Base-by-base conservation (phyloP, 1,139 yeast genomes). In the Zygosaccharomyces pseudobailii region DNA sequence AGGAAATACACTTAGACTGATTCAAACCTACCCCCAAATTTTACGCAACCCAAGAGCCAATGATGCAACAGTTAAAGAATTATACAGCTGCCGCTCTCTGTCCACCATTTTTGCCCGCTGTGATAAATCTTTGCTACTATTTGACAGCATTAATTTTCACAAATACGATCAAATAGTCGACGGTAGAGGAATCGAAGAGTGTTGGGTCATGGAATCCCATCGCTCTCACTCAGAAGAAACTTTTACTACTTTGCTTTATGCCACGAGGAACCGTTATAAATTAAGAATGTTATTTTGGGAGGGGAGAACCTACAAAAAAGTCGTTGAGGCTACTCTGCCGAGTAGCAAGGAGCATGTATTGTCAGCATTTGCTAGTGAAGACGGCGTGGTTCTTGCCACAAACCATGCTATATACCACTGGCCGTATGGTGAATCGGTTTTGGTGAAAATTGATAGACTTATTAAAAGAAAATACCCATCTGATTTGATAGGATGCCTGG, bases 91-190 rank as follows among this genome's bases (percentile, higher is more conserved):
- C 4, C 52, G 52, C 20, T 53, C 47, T 24, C 41, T 65, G 25
- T 51, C 58, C 0, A 65, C 67, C 1, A 56, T 65, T 3, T 63
- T 65, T 44, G 61, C 58, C 3, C 52, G 54, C 39, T 59, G 60
- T 40, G 57, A 56, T 19, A 58, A 55, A 36, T 51, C 55, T 8
- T 43, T 64, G 3, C 47, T 57, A 4, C 33, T 65, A 24, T 49
- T 65, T 20, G 62, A 62, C 45, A 56, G 63, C 42, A 51, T 62
- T 2, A 64, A 63, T 42, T 47, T 65, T 43, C 61, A 58, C 23
- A 54, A 56, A 21, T 65, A 60, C 50, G 69, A 65, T 44, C 53
- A 56, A 44, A 56, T 65, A 10, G 52, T 57, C 6, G 69, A 65
- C 45, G 60, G 56, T 32, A 53, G 67, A 36, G 66, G 67, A 4